Conservation (phyloP, 208 protist genomes). For the Endotrypanum monterogeii region DNA sequence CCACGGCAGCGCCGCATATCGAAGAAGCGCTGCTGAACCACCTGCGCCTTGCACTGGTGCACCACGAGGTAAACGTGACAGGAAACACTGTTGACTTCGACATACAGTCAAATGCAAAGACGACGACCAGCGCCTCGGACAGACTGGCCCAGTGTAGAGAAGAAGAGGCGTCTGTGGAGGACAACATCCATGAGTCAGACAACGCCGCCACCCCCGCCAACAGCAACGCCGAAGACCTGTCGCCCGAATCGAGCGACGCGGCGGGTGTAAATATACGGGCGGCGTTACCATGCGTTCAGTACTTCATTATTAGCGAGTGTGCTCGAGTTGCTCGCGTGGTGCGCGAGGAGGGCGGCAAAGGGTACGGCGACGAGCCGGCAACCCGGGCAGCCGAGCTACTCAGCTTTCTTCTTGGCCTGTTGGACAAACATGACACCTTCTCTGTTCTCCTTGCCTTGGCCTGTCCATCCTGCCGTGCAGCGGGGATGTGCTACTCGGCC, state of each 20-base stretch:
- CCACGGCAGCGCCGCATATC: neutral
- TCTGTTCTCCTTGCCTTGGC: slow-evolving; percentile 28
- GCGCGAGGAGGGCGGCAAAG: slow-evolving; percentile 16
- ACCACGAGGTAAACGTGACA: neutral
- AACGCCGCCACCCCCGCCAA: neutral
- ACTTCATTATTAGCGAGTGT: slow-evolving; percentile 44
- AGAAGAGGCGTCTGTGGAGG: neutral
- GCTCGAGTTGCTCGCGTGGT: slow-evolving; percentile 30
- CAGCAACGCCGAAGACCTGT: neutral
- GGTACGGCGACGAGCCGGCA: slow-evolving; percentile 15
- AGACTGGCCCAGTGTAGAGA: neutral
- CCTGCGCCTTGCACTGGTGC: slow-evolving; percentile 9
- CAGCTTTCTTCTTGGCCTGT: slow-evolving; percentile 22
- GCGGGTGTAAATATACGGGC: slow-evolving; percentile 4
- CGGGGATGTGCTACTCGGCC: slow-evolving; percentile 8
- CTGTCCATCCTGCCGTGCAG: slow-evolving; percentile 38
- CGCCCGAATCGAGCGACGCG: neutral
- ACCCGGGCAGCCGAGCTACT: slow-evolving; percentile 22
- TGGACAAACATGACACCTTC: slow-evolving; percentile 6
- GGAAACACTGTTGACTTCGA: neutral
- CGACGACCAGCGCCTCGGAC: neutral
- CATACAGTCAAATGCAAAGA: neutral
- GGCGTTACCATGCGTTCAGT: slow-evolving; percentile 32
- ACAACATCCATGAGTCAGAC: neutral
- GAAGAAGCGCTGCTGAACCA: slow-evolving; percentile 16